These are phyloP conservation scores for Amaranthus cruentus DNA, from an alignment of 148 eudicot genomes.

Conservation along the genomic window DNA sequence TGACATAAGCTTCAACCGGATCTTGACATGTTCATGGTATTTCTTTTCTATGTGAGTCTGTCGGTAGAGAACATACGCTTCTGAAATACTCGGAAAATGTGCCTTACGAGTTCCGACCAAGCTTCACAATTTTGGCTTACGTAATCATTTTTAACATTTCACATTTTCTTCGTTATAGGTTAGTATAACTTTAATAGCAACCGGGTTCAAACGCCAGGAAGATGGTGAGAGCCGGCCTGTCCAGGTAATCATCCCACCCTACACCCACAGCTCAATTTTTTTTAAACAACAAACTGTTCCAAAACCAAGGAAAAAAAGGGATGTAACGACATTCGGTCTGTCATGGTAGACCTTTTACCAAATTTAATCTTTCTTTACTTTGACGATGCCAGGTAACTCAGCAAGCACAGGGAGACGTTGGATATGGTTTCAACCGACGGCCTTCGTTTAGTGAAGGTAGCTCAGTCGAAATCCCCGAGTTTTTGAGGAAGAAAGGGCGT, in stretches of 20 bases:
- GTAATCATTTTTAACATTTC: neutral
- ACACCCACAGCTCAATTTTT: too few relatives aligned
- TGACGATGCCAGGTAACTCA: slow-evolving; percentile 48
- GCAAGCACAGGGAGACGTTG: slow-evolving; percentile 47
- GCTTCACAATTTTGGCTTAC: too few relatives aligned
- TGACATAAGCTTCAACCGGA: neutral
- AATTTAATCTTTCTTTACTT: neutral
- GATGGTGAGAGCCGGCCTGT: slow-evolving; percentile 50
- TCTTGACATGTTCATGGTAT: neutral
- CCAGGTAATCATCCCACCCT: slow-evolving; percentile 38
- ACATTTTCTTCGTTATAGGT: slow-evolving; percentile 32
- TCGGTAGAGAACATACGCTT: neutral
- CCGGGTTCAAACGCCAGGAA: slow-evolving; percentile 79
- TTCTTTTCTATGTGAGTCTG: neutral
- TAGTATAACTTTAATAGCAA: slow-evolving; percentile 72
- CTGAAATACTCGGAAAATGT: too few relatives aligned
- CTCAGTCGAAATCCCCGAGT: slow-evolving; percentile 95
- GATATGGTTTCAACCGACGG: slow-evolving; percentile 48
- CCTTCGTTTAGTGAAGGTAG: slow-evolving; percentile 67
- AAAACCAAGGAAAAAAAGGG: too few relatives aligned
- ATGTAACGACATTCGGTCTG: neutral
- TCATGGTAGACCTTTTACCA: neutral
- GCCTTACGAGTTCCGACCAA: neutral
- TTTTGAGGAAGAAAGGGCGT: slow-evolving; percentile 94
- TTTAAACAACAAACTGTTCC: too few relatives aligned